A percentile compares a stretch with the other conserved stretches of the same genome.
These are phyloP conservation scores for Pichia sp. DNA, from an alignment of 1,139 yeast genomes.

Conservation along the genomic window DNA sequence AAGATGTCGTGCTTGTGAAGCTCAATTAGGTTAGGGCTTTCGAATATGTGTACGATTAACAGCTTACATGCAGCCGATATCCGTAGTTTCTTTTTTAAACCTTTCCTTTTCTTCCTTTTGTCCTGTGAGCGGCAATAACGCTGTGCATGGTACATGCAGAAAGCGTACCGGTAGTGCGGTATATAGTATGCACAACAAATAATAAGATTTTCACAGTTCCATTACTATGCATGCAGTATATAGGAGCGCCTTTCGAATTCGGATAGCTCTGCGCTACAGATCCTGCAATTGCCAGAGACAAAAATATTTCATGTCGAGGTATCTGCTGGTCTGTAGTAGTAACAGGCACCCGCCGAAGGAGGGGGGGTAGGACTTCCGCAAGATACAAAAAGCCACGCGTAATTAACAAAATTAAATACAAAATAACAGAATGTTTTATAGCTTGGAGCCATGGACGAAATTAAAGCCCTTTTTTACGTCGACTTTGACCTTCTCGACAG, in stretches of 20 bases:
- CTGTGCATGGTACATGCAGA: background rate
- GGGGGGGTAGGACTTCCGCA: background rate
- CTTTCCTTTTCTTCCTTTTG: background rate
- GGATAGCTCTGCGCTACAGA: background rate
- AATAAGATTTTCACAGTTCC: background rate
- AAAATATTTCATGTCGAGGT: background rate
- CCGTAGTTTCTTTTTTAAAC: no score
- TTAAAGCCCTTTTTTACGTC: constrained; percentile 60
- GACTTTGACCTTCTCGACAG: constrained; percentile 49
- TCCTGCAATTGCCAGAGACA: background rate
- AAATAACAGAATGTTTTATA: constrained; percentile 27
- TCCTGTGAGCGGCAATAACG: background rate
- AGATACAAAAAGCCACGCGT: background rate
- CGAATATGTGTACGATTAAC: no score
- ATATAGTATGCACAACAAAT: background rate
- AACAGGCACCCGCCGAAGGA: background rate
- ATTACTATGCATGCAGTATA: background rate
- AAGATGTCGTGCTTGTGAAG: no score
- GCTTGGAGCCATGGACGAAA: constrained; percentile 50
- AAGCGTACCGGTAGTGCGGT: background rate
- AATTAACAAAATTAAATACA: no score
- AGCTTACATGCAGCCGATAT: no score
- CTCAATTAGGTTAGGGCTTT: no score
- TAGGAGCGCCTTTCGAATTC: background rate
- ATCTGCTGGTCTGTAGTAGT: background rate